These are phyloP conservation scores for Fraxinus quadrangulata DNA, from an alignment of 257 asterid species.

Conservation along the genomic window DNA sequence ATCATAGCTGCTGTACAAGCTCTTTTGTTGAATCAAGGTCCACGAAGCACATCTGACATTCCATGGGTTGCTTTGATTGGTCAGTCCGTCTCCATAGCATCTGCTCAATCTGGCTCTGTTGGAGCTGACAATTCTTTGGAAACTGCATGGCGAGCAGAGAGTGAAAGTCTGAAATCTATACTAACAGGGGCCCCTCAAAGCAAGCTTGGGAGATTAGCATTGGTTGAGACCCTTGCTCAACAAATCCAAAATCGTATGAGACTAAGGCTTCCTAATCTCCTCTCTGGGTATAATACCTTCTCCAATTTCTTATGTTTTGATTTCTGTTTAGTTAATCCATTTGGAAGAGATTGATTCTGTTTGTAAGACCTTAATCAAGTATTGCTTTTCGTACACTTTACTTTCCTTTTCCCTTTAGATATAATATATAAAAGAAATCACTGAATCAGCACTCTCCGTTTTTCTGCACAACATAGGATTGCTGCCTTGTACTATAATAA, in stretches of 20 bases:
- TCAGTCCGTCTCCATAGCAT: conserved; percentile 89
- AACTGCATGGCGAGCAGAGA: conserved; percentile 96
- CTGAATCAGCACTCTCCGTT: background rate
- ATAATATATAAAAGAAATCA: background rate
- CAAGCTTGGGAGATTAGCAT: conserved; percentile 94
- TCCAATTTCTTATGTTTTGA: conserved; percentile 25
- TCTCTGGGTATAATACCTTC: conserved; percentile 63
- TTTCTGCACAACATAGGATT: background rate
- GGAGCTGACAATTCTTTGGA: conserved; percentile 87
- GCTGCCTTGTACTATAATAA: background rate
- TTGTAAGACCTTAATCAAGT: conserved; percentile 7
- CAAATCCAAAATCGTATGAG: conserved; percentile 91
- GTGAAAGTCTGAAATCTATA: conserved; percentile 87
- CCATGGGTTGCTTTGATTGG: conserved; percentile 99
- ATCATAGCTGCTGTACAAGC: conserved; percentile 95
- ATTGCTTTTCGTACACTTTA: background rate
- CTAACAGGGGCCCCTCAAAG: conserved; percentile 85
- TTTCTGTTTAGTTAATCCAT: conserved; percentile 12
- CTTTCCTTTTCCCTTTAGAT: background rate
- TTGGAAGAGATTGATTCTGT: conserved; percentile 11
- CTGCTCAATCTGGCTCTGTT: conserved; percentile 78
- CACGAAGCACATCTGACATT: conserved; percentile 86
- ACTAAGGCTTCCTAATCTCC: conserved; percentile 88
- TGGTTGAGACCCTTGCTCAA: conserved; percentile 91
- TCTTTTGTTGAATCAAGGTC: conserved; percentile 87